phyloP scores from a whole-genome alignment of 441 rosid species.

The Syzygium syzygioides region DNA sequence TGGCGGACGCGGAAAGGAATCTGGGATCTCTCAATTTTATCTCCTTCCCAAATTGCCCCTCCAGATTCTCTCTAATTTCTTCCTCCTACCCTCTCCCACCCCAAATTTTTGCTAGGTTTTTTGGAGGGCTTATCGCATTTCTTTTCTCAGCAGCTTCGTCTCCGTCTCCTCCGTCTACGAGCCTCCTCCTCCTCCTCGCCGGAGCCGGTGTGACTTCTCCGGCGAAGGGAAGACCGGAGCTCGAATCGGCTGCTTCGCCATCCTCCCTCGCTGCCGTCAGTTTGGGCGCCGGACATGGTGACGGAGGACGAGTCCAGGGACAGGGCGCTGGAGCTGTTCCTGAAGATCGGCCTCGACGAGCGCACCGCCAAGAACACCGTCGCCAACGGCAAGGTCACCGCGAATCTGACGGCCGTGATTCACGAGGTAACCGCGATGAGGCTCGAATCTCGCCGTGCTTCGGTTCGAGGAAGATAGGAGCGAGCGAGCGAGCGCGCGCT shows the following conservation, averaged over 20 bases:
- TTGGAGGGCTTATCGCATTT: neutral
- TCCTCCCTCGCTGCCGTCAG: neutral
- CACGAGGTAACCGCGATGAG: constrained; percentile 49
- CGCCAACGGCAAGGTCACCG: constrained; percentile 75
- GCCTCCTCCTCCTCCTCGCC: neutral
- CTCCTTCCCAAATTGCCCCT: neutral
- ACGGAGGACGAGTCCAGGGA: constrained; percentile 33
- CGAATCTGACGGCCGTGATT: constrained; percentile 72
- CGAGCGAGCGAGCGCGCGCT: neutral
- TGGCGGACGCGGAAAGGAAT: neutral
- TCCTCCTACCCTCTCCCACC: neutral
- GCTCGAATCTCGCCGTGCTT: neutral
- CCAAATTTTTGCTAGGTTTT: neutral
- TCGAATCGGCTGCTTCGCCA: neutral
- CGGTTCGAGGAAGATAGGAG: neutral
- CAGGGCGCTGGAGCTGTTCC: constrained; percentile 51
- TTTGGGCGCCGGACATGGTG: constrained; percentile 5
- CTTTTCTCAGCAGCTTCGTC: neutral
- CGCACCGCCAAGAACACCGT: constrained; percentile 73
- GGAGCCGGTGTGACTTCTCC: neutral
- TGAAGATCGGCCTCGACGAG: constrained; percentile 80
- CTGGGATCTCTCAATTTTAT: neutral
- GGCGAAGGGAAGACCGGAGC: neutral
- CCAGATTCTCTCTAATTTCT: neutral
- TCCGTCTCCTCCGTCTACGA: neutral